These are phyloP conservation scores for Cordyceps cicadae DNA, from an alignment of 2,329 filamentous ascomycete genomes.

Conservation along the genomic window DNA sequence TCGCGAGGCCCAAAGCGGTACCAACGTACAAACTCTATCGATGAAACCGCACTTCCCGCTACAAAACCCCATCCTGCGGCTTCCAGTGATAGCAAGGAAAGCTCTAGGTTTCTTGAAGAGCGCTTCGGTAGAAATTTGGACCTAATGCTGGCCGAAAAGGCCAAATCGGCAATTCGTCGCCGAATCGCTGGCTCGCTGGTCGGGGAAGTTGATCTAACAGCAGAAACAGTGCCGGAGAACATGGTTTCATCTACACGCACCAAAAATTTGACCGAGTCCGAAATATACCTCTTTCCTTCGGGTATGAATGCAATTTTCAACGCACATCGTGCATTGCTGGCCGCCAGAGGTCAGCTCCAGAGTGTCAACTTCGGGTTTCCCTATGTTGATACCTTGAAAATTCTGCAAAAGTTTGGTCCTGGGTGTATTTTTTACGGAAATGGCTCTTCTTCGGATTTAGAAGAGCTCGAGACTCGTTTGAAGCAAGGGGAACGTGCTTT, in stretches of 20 bases:
- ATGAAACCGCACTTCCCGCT: constrained; percentile 21
- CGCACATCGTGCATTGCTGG: constrained; percentile 66
- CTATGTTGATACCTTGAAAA: constrained; percentile 93
- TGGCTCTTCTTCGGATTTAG: constrained; percentile 67
- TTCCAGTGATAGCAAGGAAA: constrained; percentile 44
- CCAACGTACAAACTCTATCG: constrained; percentile 47
- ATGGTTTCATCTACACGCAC: constrained; percentile 39
- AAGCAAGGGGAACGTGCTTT: constrained; percentile 67
- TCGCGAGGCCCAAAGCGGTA: constrained; percentile 74
- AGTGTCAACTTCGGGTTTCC: constrained; percentile 95
- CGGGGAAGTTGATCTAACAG: constrained; percentile 51
- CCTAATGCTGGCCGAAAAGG: constrained; percentile 67
- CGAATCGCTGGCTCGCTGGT: constrained; percentile 83
- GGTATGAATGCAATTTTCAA: constrained; percentile 97
- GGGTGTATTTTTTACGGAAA: constrained; percentile 84
- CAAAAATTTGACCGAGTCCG: constrained; percentile 65
- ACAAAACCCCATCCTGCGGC: constrained; percentile 26
- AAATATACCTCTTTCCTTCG: constrained; percentile 80
- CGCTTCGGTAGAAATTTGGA: constrained; percentile 88
- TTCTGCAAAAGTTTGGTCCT: constrained; percentile 87
- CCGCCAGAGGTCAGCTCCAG: constrained; percentile 54
- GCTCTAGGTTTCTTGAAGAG: constrained; percentile 79
- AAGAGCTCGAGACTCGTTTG: constrained; percentile 70
- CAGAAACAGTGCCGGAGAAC: constrained; percentile 16
- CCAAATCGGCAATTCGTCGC: constrained; percentile 75